Evolutionary conservation across 768 basidiomycete species (phyloP), one percentile per base, ranked within the genome.

Genomic region (Panellus pusillus): DNA sequence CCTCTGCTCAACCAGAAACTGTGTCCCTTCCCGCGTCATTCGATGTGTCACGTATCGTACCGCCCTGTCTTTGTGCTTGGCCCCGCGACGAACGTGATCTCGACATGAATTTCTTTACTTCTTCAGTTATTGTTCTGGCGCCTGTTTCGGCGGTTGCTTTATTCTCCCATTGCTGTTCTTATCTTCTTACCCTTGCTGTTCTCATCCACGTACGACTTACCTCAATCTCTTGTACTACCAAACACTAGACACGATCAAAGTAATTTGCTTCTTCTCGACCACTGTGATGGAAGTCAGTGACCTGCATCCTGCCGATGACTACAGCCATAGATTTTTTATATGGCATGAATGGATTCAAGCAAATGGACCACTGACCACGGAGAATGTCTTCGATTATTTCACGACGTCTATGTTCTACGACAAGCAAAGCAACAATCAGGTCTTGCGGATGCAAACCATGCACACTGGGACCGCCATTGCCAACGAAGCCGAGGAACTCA

Each of bases 321-420:
- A 89, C 69, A 87, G 79, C 54, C 86, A 89, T 66, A 75, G 86
- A 15, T 91, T 89, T 72, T 93, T 91, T 72, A 91, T 91, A 60
- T 93, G 89, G 89, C 89, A 91, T 67, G 91, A 93, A 68, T 93
- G 89, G 88, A 84, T 93, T 51, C 67, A 89, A 83, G 90, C 84
- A 5, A 83, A 91, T 57, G 92, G 90, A 4, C 86, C 86, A 3
- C 76, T 94, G 61, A 84, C 87, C 8, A 68, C 77, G 2, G 82
- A 89, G 60, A 90, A 87, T 65, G 91, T 91, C 46, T 86, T 95
- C 58, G 91, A 94, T 51, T 96, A 95, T 74, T 96, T 96, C 67
- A 76, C 87, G 12, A 83, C 83, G 1, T 93, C 91, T 27, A 93
- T 93, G 83, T 95, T 93, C 74, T 96, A 93, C 68, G 93, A 95